Base-by-base conservation (phyloP, 345 rosid genomes). In the Passiflora organensis region DNA sequence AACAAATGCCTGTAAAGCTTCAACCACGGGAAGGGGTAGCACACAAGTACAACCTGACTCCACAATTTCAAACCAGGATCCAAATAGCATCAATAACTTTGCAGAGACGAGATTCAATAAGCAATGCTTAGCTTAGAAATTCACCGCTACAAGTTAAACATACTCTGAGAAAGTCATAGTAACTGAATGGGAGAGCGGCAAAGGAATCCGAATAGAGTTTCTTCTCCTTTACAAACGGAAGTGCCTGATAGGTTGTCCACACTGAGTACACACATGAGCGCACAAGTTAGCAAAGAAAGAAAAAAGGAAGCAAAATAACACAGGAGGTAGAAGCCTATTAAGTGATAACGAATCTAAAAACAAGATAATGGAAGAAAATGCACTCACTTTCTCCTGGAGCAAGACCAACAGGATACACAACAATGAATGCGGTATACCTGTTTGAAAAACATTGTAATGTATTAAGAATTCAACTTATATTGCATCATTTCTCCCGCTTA, bases 361-460 rank as follows among this genome's bases (percentile, higher is more conserved):
- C n/a, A 20, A n/a, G 17, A 45, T 5, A 10, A 59, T 49, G 6
- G 6, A 57, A 60, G 45, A 11, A 17, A 2, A 4, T 55, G 17
- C 28, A 78, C 96, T 87, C 72, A 88, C 96, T 75, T 83, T 87
- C 98, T 49, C 88, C 96, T 8, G 74, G 63, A 53, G 66, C 76
- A 37, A 87, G 14, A 59, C 96, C 96, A 1, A 77, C 52, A 10
- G 95, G 96, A 71, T 80, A 87, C 57, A 85, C 56, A 47, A 74
- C 53, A 60, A 82, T 85, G 72, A 85, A 91, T 60, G 79, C 73
- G 0, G 98, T 87, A 65, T 87, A 91, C 82, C 96, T 89, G 66
- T n/a, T n/a, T n/a, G 52, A 36, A 59, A 56, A 58, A 32, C 42
- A 13, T 12, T 47, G 23, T 28, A 22, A 23, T 22, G 2, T 10